Evolutionary conservation across 2,329 filamentous ascomycete genomes (phyloP), one percentile per base, ranked within the genome.

Genomic region (Sclerotinia nivalis): DNA sequence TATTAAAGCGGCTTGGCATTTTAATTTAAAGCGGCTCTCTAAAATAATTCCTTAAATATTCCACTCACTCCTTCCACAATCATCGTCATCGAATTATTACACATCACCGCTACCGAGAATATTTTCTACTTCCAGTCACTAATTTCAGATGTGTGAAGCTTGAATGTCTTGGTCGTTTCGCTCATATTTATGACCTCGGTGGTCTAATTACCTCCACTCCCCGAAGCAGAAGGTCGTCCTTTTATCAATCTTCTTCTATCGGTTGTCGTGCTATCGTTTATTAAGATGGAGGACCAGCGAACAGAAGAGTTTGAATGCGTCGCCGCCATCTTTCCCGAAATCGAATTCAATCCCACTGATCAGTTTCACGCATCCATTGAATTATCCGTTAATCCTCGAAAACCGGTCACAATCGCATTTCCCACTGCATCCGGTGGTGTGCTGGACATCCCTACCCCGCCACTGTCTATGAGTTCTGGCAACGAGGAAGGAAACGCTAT

Each of bases 251-350:
- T 74, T 76, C 61, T 70, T 73, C 69, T 71, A 68, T 72, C 74
- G 75, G 75, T 75, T 73, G 72, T 70, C 70, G 70, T 70, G 71
- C 69, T 76, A 84, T 37, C 45, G 52, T 34, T 10, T 8, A 31
- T 85, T 79, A 86, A 91, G 82, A 87, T 85, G 75, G 91, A 93
- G 75, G 85, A 88, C 75, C 81, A 83, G 72, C 87, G 89, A 64
- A 79, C 83, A 68, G 81, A 84, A 60, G 89, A 91, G 81, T 82
- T 91, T 68, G 84, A 83, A 75, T 85, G 87, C 20, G 83, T 91
- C 69, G 80, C 83, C 69, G 87, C 88, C 72, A 91, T 91, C 75
- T 91, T 86, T 73, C 89, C 89, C n/a, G 89, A 91, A 78, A 85
- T 91, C 20, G 82, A 82, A 43, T 79, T 80, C 12, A 77, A 83